Percentiles rank a stretch among this genome's conserved stretches.
These are phyloP conservation scores for Termitomyces eurrhizus DNA, from an alignment of 768 basidiomycete genomes.

Conservation along the genomic window DNA sequence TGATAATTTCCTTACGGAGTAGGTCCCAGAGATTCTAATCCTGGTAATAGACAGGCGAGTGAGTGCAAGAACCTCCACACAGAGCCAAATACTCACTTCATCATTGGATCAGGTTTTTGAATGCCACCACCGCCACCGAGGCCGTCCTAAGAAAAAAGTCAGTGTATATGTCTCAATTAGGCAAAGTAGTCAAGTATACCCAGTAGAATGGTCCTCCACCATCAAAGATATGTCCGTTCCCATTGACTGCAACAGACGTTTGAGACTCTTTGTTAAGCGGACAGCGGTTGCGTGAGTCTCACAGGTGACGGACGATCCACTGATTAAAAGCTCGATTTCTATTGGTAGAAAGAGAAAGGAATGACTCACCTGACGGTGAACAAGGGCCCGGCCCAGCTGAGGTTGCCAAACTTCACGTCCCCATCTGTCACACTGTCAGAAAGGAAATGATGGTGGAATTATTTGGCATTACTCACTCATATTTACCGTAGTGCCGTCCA, in stretches of 20 bases:
- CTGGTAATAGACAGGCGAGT: conserved; percentile 15
- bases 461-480: conserved; percentile 38
- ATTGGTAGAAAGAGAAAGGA: not conserved
- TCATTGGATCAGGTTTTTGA: conserved; percentile 39
- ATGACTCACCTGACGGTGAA: conserved; percentile 42
- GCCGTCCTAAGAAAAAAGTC: conserved; percentile 27
- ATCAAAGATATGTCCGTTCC: conserved; percentile 37
- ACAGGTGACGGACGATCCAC: conserved; percentile 49
- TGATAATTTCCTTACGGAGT: conserved; percentile 19
- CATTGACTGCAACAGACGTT: conserved; percentile 28
- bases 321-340: conserved; percentile 13
- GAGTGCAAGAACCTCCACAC: not conserved
- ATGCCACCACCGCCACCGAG: conserved; percentile 35
- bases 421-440: conserved; percentile 37
- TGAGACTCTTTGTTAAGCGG: not conserved
- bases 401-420: conserved; percentile 51
- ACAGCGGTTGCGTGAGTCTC: conserved; percentile 13
- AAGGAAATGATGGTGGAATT: not conserved
- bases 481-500: conserved; percentile 51
- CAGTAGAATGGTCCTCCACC: conserved; percentile 42
- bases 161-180: not conserved
- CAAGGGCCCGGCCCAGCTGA: conserved; percentile 50
- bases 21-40: conserved; percentile 36
- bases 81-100: conserved; percentile 28
- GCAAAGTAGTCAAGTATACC: conserved; percentile 19